Conservation (phyloP, 164 flowering plant species). For the Nymphaea colorata region DNA sequence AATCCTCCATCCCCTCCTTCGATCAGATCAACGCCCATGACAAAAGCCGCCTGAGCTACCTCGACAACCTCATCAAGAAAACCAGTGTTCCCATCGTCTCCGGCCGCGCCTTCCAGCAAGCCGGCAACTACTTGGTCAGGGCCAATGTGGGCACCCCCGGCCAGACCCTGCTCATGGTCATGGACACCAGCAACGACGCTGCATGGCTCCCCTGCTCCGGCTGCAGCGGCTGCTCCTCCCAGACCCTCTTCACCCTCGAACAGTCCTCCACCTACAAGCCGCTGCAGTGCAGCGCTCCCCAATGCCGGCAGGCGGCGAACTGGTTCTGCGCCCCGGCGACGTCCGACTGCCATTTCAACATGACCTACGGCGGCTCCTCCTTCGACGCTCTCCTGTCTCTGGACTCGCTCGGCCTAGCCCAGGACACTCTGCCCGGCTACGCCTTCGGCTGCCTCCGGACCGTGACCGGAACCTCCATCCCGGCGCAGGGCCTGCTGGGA, state of each 20-base stretch:
- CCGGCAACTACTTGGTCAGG: slow-evolving; percentile 63
- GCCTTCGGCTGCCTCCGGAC: slow-evolving; percentile 62
- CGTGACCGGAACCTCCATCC: slow-evolving; percentile 54
- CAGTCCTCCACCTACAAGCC: slow-evolving; percentile 48
- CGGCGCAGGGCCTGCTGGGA: slow-evolving; percentile 78
- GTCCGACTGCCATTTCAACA: slow-evolving; percentile 49
- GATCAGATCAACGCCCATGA: slow-evolving; percentile 30
- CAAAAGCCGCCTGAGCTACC: slow-evolving; percentile 25
- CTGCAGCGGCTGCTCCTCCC: slow-evolving; percentile 65
- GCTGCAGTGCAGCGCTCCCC: slow-evolving; percentile 41
- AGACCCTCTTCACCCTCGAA: slow-evolving; percentile 22
- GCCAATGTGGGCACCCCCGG: slow-evolving; percentile 70
- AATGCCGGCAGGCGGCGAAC: slow-evolving; percentile 60
- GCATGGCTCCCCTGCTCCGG: slow-evolving; percentile 89
- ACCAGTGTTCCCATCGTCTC: slow-evolving; percentile 71
- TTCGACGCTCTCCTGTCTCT: slow-evolving; percentile 46
- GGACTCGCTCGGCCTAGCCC: slow-evolving; percentile 54
- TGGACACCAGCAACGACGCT: slow-evolving; percentile 82
- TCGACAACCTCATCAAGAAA: slow-evolving; percentile 30
- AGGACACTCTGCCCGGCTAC: slow-evolving; percentile 47
- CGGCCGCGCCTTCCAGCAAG: slow-evolving; percentile 50
- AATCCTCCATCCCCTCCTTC: slow-evolving; percentile 18
- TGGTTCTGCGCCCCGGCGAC: slow-evolving; percentile 31
- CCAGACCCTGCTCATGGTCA: slow-evolving; percentile 61
- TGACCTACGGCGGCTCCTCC: slow-evolving; percentile 68